Evolutionary conservation across 805 yeast species (phyloP).

Genomic region (Metschnikowia drakensbergensis): DNA sequence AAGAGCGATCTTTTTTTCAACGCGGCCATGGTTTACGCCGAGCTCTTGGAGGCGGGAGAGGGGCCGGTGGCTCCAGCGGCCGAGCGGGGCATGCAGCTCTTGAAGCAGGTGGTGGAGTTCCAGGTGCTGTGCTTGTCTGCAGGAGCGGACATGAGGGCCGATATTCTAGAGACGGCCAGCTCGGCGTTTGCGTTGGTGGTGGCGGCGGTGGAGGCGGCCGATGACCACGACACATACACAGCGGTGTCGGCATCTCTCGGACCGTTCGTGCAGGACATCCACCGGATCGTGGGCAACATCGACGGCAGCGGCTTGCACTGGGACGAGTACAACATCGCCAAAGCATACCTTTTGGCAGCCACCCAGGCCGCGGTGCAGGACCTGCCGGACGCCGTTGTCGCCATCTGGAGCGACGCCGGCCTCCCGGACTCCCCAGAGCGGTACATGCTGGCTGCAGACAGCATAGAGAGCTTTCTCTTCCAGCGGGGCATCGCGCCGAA

Average conservation of each 20-base stretch:
- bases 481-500: slow-evolving; percentile 22
- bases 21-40: slow-evolving; percentile 45
- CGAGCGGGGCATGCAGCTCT: slow-evolving; percentile 16
- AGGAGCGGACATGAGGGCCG: slow-evolving; percentile 22
- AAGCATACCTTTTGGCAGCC: slow-evolving; percentile 16
- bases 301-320: neutral
- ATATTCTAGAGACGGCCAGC: slow-evolving; percentile 32
- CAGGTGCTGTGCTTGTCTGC: slow-evolving; percentile 28
- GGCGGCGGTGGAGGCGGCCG: slow-evolving; percentile 26
- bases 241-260: slow-evolving; percentile 7
- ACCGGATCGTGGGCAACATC: neutral
- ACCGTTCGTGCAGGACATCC: slow-evolving; percentile 18
- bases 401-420: slow-evolving; percentile 31
- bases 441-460: slow-evolving; percentile 41
- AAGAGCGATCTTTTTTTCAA: slow-evolving; percentile 43
- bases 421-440: slow-evolving; percentile 34
- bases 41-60: slow-evolving; percentile 39
- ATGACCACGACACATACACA: slow-evolving; percentile 5
- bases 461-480: slow-evolving; percentile 42
- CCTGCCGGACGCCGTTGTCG: slow-evolving; percentile 11
- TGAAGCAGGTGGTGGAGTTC: slow-evolving; percentile 23
- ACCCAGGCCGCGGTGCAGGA: slow-evolving; percentile 16
- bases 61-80: slow-evolving; percentile 4
- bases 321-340: slow-evolving; percentile 19
- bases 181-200: slow-evolving; percentile 27